Conservation (phyloP, 768 basidiomycete genomes). For the Podaxis sp. region DNA sequence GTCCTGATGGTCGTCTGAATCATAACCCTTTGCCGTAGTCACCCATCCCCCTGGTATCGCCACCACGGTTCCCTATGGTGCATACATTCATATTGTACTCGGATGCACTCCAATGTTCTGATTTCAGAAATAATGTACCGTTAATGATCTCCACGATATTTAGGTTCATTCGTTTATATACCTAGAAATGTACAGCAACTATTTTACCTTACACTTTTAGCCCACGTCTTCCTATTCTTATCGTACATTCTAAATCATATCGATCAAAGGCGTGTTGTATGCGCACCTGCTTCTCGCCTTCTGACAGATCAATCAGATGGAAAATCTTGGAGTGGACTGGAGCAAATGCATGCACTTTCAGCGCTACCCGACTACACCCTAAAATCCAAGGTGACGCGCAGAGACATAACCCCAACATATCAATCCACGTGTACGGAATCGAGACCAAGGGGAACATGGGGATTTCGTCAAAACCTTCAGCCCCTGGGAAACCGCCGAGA, state of each 20-base stretch:
- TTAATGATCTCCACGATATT: slow-evolving; percentile 3
- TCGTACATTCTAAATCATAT: slow-evolving; percentile 8
- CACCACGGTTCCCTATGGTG: slow-evolving; percentile 3
- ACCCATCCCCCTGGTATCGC: slow-evolving; percentile 9
- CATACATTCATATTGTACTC: neutral
- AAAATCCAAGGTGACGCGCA: neutral
- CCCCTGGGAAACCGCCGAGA: neutral
- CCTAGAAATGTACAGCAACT: slow-evolving; percentile 21
- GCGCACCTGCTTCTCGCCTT: neutral
- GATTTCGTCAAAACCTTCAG: neutral
- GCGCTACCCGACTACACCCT: neutral
- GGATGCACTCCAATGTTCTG: neutral
- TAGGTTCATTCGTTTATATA: slow-evolving; percentile 18
- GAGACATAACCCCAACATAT: neutral
- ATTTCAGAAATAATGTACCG: slow-evolving; percentile 13
- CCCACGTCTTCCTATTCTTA: slow-evolving; percentile 11
- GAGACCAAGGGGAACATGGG: neutral
- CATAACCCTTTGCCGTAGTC: slow-evolving; percentile 38
- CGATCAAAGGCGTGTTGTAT: neutral
- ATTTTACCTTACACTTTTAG: slow-evolving; percentile 13
- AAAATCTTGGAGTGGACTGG: neutral
- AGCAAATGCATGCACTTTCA: neutral
- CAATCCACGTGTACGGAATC: neutral
- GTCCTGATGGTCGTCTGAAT: slow-evolving; percentile 48
- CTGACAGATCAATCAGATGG: neutral